phyloP scores from a whole-genome alignment of 257 asterid genomes.

The Ehretia macrophylla region DNA sequence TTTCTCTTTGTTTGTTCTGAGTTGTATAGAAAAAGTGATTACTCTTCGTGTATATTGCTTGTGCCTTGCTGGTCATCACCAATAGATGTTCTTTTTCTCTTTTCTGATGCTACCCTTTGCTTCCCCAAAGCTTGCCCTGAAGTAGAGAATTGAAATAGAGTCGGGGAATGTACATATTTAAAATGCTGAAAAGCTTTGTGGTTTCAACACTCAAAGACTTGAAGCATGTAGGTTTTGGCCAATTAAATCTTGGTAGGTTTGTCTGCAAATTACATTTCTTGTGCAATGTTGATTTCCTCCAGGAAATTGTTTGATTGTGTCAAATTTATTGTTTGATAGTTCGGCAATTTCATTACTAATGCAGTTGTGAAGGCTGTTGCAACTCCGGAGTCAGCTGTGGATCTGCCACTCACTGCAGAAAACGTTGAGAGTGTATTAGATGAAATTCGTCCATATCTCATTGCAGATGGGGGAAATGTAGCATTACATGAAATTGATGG shows the following conservation, averaged over 20 bases:
- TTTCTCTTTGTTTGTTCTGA: too few species aligned
- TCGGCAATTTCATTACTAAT: neutral
- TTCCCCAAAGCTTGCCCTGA: neutral
- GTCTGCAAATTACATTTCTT: neutral
- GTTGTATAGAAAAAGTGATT: too few species aligned
- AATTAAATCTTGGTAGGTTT: too few species aligned
- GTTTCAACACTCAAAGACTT: neutral
- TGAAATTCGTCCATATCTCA: constrained; percentile 88
- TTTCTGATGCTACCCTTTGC: neutral
- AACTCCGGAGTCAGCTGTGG: constrained; percentile 60
- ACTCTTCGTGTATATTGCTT: too few species aligned
- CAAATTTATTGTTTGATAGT: neutral
- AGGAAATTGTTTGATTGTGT: neutral
- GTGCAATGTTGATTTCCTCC: neutral
- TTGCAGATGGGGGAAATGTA: constrained; percentile 97
- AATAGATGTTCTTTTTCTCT: too few species aligned
- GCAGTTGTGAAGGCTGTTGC: constrained; percentile 73
- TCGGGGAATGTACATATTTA: neutral
- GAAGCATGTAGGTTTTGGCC: neutral
- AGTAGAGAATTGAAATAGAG: neutral
- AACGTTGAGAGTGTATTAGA: constrained; percentile 89
- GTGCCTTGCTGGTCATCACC: too few species aligned
- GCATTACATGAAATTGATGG: constrained; percentile 94
- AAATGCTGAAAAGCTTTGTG: neutral
- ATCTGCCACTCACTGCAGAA: constrained; percentile 80